Percentiles rank a stretch among this genome's conserved stretches.
Evolutionary conservation across 1,139 yeast genomes (phyloP).

Genomic region (Tardiomyces blankii): DNA sequence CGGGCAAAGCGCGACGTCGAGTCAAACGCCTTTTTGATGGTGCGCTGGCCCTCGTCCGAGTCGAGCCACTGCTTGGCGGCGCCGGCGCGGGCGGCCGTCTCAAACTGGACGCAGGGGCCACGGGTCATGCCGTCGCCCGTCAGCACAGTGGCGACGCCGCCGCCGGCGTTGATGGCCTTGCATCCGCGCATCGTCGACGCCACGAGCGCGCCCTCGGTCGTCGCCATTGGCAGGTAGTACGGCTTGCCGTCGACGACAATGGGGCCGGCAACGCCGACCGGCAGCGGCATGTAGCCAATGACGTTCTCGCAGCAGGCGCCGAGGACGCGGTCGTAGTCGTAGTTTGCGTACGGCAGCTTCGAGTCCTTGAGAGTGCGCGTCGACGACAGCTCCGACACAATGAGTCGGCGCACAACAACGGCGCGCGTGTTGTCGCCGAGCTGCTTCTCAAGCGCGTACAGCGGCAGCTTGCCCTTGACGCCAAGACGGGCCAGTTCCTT

Average conservation of each 20-base stretch:
- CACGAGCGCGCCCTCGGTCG: constrained; percentile 97
- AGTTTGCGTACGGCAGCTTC: constrained; percentile 66
- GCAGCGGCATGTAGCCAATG: constrained; percentile 90
- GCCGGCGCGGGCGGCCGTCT: constrained; percentile 76
- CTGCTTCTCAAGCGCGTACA: constrained; percentile 90
- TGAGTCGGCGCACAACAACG: constrained; percentile 82
- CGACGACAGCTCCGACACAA: constrained; percentile 71
- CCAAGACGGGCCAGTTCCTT: constrained; percentile 68
- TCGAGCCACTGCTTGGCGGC: constrained; percentile 94
- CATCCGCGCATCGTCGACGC: constrained; percentile 99
- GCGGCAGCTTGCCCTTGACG: constrained; percentile 67
- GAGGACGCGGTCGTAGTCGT: constrained; percentile 90
- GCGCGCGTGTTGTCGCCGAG: constrained; percentile 83
- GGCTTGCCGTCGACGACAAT: constrained; percentile 78
- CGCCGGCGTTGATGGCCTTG: constrained; percentile 95
- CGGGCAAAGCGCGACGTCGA: constrained; percentile 97
- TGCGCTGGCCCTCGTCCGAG: constrained; percentile 81
- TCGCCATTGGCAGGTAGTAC: constrained; percentile 94
- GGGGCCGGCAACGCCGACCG: constrained; percentile 98
- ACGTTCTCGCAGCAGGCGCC: constrained; percentile 99
- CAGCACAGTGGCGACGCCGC: constrained; percentile 86
- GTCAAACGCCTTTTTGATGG: constrained; percentile 81
- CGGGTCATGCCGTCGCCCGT: constrained; percentile 98
- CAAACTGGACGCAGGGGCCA: constrained; percentile 94
- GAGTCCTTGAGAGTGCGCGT: constrained; percentile 69